These are phyloP conservation scores for Gracilaria caudata DNA, from an alignment of 23 red algal genomes.

Conservation along the genomic window DNA sequence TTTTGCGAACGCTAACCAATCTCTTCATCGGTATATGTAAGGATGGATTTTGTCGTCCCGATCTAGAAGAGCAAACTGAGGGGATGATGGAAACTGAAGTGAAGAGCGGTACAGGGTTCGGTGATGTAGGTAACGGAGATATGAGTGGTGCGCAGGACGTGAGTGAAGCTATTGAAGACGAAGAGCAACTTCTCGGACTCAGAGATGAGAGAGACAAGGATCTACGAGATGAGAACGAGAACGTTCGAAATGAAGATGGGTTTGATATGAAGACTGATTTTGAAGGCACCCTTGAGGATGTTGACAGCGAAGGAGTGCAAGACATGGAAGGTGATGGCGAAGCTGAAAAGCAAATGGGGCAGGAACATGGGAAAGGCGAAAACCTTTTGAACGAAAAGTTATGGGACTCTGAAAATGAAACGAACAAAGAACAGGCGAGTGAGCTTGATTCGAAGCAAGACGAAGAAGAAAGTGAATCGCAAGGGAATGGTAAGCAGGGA, in stretches of 20 bases:
- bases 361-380: conserved; percentile 41
- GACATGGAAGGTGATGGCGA: conserved; percentile 28
- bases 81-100: conserved; percentile 5
- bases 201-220: conserved; percentile 13
- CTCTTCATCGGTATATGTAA: conserved; percentile 69
- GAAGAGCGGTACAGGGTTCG: conserved; percentile 73
- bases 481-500: background rate
- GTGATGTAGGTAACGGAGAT: conserved; percentile 73
- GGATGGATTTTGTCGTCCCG: conserved; percentile 77
- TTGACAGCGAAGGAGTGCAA: conserved; percentile 18
- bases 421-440: conserved; percentile 9
- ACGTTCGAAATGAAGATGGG: conserved; percentile 41
- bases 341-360: conserved; percentile 66
- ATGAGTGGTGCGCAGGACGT: conserved; percentile 75
- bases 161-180: conserved; percentile 82
- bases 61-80: background rate
- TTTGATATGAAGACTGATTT: conserved; percentile 85
- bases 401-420: conserved; percentile 49
- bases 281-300: conserved; percentile 70
- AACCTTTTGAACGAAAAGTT: conserved; percentile 69
- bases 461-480: background rate
- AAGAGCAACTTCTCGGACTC: conserved; percentile 77
- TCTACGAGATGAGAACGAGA: conserved; percentile 15
- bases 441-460: conserved; percentile 4
- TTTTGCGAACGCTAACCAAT: conserved; percentile 54